These are phyloP conservation scores for Pichia sp. DNA, from an alignment of 1,139 yeast species.

Conservation along the genomic window DNA sequence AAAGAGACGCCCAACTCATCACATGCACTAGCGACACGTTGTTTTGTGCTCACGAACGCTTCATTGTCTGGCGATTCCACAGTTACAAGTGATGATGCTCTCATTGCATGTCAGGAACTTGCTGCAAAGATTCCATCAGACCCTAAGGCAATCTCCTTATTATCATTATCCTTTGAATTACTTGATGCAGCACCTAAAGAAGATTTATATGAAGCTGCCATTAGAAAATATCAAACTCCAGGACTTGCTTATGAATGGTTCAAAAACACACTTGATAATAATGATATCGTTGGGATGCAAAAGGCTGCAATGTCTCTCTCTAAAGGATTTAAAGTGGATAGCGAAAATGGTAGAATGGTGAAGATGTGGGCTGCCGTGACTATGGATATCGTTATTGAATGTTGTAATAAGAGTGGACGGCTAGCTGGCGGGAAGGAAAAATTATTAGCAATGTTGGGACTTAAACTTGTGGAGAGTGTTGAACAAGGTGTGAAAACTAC, in stretches of 20 bases:
- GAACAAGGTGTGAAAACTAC: slow-evolving; percentile 34
- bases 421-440: slow-evolving; percentile 32
- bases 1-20: slow-evolving; percentile 44
- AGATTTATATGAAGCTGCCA: slow-evolving; percentile 47
- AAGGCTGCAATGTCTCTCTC: slow-evolving; percentile 40
- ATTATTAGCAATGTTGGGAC: slow-evolving; percentile 50
- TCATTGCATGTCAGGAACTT: slow-evolving; percentile 30
- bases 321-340: slow-evolving; percentile 20
- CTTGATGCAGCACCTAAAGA: slow-evolving; percentile 33
- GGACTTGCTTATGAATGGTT: slow-evolving; percentile 44
- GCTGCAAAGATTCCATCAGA: slow-evolving; percentile 47
- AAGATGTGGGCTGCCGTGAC: slow-evolving; percentile 45
- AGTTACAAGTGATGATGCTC: slow-evolving; percentile 5
- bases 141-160: slow-evolving; percentile 41
- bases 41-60: slow-evolving; percentile 24
- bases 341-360: slow-evolving; percentile 27
- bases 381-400: slow-evolving; percentile 27
- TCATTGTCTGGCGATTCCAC: slow-evolving; percentile 2
- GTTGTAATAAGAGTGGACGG: slow-evolving; percentile 22
- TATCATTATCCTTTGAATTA: slow-evolving; percentile 34
- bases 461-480: slow-evolving; percentile 38
- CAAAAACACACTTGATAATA: slow-evolving; percentile 31
- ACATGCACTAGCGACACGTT: slow-evolving; percentile 30
- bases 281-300: slow-evolving; percentile 38
- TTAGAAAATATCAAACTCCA: slow-evolving; percentile 46